A percentile compares a stretch with the other conserved stretches of the same genome.
Conservation (phyloP, 2,329 filamentous ascomycete genomes). For the Aspergillus ruber region DNA sequence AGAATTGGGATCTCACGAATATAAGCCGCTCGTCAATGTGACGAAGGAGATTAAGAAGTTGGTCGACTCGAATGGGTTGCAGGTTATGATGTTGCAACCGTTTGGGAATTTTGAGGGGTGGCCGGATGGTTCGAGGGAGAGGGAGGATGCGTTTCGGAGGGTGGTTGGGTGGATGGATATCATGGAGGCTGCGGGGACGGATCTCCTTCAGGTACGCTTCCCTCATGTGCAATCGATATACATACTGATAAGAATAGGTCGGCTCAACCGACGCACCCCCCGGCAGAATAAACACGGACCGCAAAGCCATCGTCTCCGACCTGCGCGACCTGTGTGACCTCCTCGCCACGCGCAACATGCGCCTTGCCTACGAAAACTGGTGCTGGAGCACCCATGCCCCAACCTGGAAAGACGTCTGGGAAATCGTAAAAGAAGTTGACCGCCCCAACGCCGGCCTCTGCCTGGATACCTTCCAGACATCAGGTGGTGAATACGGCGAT, state of each 20-base stretch:
- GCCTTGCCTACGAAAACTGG: conserved; percentile 74
- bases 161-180: conserved; percentile 63
- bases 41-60: conserved; percentile 50
- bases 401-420: conserved; percentile 63
- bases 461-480: conserved; percentile 71
- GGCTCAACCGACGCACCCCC: conserved; percentile 58
- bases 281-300: conserved; percentile 46
- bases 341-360: conserved; percentile 50
- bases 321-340: conserved; percentile 59
- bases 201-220: conserved; percentile 59
- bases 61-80: conserved; percentile 49
- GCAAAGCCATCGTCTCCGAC: conserved; percentile 52
- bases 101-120: conserved; percentile 75
- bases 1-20: conserved; percentile 53
- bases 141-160: conserved; percentile 56
- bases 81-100: conserved; percentile 66
- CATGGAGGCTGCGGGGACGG: conserved; percentile 63
- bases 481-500: conserved; percentile 66
- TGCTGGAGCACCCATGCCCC: conserved; percentile 69
- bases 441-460: conserved; percentile 65
- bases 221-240: background rate
- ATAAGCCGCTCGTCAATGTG: conserved; percentile 50
- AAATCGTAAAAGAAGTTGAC: conserved; percentile 58
- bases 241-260: conserved; percentile 32
- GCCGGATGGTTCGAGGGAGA: conserved; percentile 51